Evolutionary conservation across 495 filamentous ascomycete genomes (phyloP), one percentile per base, ranked within the genome.

Genomic region (Aspergillus kassunensis): DNA sequence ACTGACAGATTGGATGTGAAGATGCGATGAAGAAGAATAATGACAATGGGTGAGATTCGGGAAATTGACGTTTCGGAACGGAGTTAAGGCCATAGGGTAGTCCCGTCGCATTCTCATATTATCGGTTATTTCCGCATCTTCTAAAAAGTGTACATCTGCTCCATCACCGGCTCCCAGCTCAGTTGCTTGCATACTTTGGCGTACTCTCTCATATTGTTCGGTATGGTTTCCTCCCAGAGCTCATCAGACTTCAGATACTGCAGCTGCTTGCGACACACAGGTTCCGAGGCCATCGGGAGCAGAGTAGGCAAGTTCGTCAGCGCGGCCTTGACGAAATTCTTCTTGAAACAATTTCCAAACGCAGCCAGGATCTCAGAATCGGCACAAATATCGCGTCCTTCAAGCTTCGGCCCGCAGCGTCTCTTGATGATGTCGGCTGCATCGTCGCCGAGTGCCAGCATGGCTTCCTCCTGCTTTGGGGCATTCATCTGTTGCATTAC

Each of bases 271-370:
- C 64, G 62, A 54, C 71, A 74, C 11, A 65, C 56, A 18, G 62
- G 58, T n/a, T 73, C 67, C 9, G 68, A 72, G 0, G 63, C 71
- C 65, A 74, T 64, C n/a, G 67, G 67, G 19, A 74, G 51, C 39
- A 74, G 49, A 7, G 44, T 53, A 6, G 67, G 66, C 20, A 71
- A 43, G 40, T 73, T 63, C 20, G 59, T 59, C 31, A 73, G 47
- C 25, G 67, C 65, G 30, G 66, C 61, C 54, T 66, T 63, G 19
- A 73, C 55, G 18, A 70, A 72, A 37, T 69, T 64, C 51, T 55
- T 61, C 64, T 74, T 73, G 55, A 74, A 74, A 58, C 71, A 74
- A 40, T 68, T 67, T 37, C 70, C 70, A 54, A 72, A 74, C 36
- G 64, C 68, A 21, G 68, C 65, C 51, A 74, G 44, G 4, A 59